A percentile compares a stretch with the other conserved stretches of the same genome.
Conservation (phyloP, 495 filamentous ascomycete genomes). For the Rhypophila decipiens region DNA sequence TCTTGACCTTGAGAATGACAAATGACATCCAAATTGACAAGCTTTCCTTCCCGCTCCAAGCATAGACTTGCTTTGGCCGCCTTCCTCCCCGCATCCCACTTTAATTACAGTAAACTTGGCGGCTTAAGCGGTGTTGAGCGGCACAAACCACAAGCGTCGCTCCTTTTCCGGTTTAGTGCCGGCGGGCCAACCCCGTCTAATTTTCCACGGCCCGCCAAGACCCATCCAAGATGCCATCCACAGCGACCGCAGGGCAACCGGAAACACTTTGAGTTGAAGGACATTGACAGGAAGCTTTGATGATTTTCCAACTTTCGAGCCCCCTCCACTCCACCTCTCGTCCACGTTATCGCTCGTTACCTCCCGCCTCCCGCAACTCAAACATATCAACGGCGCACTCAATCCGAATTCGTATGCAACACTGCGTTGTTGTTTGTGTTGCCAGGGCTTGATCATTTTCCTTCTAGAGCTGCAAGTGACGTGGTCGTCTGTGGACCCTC, state of each 20-base stretch:
- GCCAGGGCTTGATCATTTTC: too few species aligned
- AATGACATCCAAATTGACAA: too few species aligned
- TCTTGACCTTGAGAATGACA: too few species aligned
- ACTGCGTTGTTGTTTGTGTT: too few species aligned
- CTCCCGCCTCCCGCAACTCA: background rate
- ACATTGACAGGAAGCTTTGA: background rate
- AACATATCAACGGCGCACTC: background rate
- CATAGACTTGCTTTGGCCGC: background rate
- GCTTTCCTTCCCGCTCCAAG: background rate
- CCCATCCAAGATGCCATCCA: slow-evolving; percentile 10
- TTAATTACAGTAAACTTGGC: background rate
- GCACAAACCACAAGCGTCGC: background rate
- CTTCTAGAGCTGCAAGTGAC: background rate
- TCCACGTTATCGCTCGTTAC: background rate
- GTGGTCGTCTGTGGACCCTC: background rate
- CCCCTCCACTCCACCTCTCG: background rate
- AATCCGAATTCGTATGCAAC: too few species aligned
- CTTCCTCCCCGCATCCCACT: background rate
- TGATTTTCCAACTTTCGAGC: background rate
- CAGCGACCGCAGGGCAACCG: slow-evolving; percentile 16
- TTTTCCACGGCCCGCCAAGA: slow-evolving; percentile 9
- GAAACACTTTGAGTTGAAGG: background rate
- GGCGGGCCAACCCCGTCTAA: slow-evolving; percentile 23
- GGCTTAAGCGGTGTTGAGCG: background rate
- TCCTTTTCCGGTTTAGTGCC: slow-evolving; percentile 13